These are phyloP conservation scores for Diplogelasinospora grovesii DNA, from an alignment of 495 filamentous ascomycete species.

Conservation along the genomic window DNA sequence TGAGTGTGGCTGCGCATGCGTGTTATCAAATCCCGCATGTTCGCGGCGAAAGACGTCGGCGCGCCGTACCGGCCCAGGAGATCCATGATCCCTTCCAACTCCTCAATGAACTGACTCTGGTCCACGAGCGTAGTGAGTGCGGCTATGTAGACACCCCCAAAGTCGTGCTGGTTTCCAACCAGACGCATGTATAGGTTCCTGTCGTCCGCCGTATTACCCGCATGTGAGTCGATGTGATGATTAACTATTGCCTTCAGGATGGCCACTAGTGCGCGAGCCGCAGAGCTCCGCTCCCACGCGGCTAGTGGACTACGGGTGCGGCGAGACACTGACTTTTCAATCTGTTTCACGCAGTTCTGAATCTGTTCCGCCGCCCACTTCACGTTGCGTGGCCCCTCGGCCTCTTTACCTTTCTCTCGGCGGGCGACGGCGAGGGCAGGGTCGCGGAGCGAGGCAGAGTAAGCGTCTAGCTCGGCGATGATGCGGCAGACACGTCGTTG, in stretches of 20 bases:
- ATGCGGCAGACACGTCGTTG: conserved; percentile 33
- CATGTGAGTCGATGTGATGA: conserved; percentile 24
- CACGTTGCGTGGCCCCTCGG: conserved; percentile 21
- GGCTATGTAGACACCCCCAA: conserved; percentile 32
- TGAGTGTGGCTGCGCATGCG: conserved; percentile 23
- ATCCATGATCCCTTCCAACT: conserved; percentile 26
- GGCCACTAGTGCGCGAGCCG: conserved; percentile 33
- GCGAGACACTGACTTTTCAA: conserved; percentile 29
- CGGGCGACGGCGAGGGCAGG: conserved; percentile 9
- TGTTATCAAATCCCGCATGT: conserved; percentile 23
- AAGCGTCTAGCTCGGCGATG: conserved; percentile 30
- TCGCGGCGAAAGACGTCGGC: conserved; percentile 19
- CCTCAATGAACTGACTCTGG: conserved; percentile 27
- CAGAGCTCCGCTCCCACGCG: conserved; percentile 26
- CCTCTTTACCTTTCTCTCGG: conserved; percentile 12
- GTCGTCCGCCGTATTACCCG: conserved; percentile 14
- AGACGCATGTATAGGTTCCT: conserved; percentile 35
- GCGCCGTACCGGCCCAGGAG: conserved; percentile 20
- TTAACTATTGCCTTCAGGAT: conserved; percentile 32
- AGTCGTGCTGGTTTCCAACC: conserved; percentile 29
- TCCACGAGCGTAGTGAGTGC: conserved; percentile 32
- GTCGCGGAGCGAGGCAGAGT: conserved; percentile 16
- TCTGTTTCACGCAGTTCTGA: conserved; percentile 23
- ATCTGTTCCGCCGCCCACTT: conserved; percentile 37
- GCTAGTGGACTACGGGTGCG: conserved; percentile 29